Conservation (phyloP, 2,329 filamentous ascomycete species). For the Aureobasidium subglaciale region DNA sequence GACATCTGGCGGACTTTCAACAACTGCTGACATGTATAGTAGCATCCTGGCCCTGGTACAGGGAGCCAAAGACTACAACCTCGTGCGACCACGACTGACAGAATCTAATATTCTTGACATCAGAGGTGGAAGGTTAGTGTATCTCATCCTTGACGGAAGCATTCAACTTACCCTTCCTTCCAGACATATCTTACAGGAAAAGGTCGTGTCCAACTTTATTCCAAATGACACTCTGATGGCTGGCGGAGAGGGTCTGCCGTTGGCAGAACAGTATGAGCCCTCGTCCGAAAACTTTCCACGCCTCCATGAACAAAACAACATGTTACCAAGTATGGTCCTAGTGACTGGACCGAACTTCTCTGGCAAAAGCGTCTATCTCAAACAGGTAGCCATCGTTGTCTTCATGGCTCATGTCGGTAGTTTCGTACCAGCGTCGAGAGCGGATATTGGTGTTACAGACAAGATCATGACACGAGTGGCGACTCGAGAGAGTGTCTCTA, state of each 20-base stretch:
- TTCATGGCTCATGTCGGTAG: conserved; percentile 91
- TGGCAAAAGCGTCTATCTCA: conserved; percentile 92
- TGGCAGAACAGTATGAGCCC: neutral
- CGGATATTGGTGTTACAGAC: conserved; percentile 79
- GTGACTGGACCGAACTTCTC: conserved; percentile 94
- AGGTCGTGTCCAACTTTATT: conserved; percentile 72
- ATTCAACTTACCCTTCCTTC: too few relatives aligned
- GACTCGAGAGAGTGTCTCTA: conserved; percentile 62
- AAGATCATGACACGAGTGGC: conserved; percentile 83
- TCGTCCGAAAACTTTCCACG: neutral
- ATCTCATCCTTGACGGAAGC: neutral
- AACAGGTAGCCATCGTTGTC: conserved; percentile 83
- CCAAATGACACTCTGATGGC: conserved; percentile 69
- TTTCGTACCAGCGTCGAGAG: conserved; percentile 74
- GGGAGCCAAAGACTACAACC: conserved; percentile 67
- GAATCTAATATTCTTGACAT: conserved; percentile 65
- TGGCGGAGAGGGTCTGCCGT: conserved; percentile 46
- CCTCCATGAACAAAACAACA: neutral
- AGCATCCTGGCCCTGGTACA: conserved; percentile 72
- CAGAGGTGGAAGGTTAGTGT: conserved; percentile 57
- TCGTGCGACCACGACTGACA: conserved; percentile 63
- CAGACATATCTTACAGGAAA: conserved; percentile 79
- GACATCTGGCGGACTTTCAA: neutral
- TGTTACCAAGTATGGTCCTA: conserved; percentile 61
- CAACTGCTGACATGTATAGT: too few relatives aligned